Percentiles rank a stretch among this genome's conserved stretches.
Conservation (phyloP, 2,329 filamentous ascomycete genomes). For the Alternaria ethzedia region DNA sequence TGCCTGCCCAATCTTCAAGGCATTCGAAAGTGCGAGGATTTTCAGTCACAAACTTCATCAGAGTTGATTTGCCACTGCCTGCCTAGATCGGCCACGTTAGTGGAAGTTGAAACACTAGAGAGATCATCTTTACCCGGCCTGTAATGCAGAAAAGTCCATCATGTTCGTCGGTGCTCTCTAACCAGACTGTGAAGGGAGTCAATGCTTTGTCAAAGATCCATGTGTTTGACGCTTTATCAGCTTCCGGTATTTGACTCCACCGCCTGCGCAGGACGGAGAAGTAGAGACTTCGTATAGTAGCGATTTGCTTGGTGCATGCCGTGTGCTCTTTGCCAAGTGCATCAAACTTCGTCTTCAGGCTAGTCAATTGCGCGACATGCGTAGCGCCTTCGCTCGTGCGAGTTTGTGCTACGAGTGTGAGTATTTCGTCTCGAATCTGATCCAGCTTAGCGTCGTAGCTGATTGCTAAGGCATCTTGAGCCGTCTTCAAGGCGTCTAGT, state of each 20-base stretch:
- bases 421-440: not conserved
- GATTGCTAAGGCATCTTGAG: not conserved
- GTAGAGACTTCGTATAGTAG: not conserved
- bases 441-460: not conserved
- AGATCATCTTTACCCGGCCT: slow-evolving; percentile 1
- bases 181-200: slow-evolving; percentile 13
- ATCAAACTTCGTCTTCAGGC: slow-evolving; percentile 16
- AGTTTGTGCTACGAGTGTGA: not conserved
- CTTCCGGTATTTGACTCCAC: not conserved
- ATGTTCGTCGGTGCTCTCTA: not conserved
- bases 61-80: slow-evolving; percentile 57
- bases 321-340: slow-evolving; percentile 6
- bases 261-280: slow-evolving; percentile 6
- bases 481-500: not conserved
- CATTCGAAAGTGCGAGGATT: slow-evolving; percentile 23
- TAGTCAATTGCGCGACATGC: not conserved
- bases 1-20: slow-evolving; percentile 46
- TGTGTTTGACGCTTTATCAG: slow-evolving; percentile 1
- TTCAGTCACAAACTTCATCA: slow-evolving; percentile 45
- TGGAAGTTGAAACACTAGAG: not conserved
- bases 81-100: slow-evolving; percentile 28
- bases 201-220: slow-evolving; percentile 15
- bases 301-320: not conserved
- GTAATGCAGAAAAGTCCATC: slow-evolving; percentile 18
- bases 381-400: not conserved